Conservation (phyloP, 2,329 filamentous ascomycete species). For the Tolypocladium album region DNA sequence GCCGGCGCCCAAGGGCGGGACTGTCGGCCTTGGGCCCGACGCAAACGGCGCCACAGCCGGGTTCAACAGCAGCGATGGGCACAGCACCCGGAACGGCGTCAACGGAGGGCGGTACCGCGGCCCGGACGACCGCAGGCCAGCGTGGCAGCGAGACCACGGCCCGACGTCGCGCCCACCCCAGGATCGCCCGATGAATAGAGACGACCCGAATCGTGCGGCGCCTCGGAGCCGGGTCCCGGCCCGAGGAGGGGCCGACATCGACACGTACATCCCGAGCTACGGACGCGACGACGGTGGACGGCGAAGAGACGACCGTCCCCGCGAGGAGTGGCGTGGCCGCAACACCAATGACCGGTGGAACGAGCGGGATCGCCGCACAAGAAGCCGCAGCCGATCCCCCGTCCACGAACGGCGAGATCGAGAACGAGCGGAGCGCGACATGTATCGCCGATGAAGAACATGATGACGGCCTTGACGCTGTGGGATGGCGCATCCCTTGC, state of each 20-base stretch:
- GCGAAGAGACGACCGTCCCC: conserved; percentile 15
- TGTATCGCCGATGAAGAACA: conserved; percentile 35
- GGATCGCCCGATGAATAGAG: conserved; percentile 17
- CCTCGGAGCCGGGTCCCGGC: conserved; percentile 17
- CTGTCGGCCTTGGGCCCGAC: conserved; percentile 64
- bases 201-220: conserved; percentile 26
- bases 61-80: conserved; percentile 41
- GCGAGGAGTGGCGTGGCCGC: conserved; percentile 21
- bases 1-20: conserved; percentile 83
- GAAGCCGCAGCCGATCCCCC: conserved; percentile 29
- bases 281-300: conserved; percentile 21
- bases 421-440: conserved; percentile 34
- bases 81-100: conserved; percentile 34
- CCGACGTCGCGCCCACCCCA: conserved; percentile 39
- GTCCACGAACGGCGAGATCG: conserved; percentile 26
- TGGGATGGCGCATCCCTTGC: neutral
- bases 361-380: conserved; percentile 28
- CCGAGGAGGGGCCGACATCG: conserved; percentile 26
- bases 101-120: conserved; percentile 34
- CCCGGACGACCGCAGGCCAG: conserved; percentile 37
- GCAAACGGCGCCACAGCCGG: conserved; percentile 34
- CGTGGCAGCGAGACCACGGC: conserved; percentile 43
- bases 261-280: conserved; percentile 41
- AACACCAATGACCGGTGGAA: conserved; percentile 25
- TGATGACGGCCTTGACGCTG: neutral